A percentile compares a stretch with the other conserved stretches of the same genome.
These are phyloP conservation scores for Malus sieversii DNA, from an alignment of 306 rosid genomes.

Conservation along the genomic window DNA sequence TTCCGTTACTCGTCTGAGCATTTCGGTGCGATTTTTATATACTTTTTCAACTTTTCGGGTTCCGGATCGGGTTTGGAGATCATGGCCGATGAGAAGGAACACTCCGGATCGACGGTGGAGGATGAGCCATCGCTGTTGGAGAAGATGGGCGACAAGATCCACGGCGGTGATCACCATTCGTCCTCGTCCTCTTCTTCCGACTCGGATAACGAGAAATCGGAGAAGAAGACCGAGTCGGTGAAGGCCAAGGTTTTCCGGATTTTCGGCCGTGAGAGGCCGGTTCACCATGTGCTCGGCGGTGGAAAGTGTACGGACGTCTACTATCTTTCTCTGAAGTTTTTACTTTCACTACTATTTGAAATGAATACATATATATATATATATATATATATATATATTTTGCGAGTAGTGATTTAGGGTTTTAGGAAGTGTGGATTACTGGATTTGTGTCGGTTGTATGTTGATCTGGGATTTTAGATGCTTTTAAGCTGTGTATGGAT, in stretches of 20 bases:
- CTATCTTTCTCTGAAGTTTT: not conserved
- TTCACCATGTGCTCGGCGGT: constrained; percentile 73
- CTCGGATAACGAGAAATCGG: constrained; percentile 34
- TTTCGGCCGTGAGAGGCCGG: constrained; percentile 72
- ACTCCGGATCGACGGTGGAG: constrained; percentile 27
- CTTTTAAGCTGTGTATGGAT: not conserved
- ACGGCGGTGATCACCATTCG: constrained; percentile 30
- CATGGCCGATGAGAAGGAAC: constrained; percentile 68
- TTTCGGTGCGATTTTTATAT: not conserved
- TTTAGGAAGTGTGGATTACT: not conserved
- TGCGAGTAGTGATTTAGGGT: not conserved
- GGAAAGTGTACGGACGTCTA: constrained; percentile 58
- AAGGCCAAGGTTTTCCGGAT: constrained; percentile 61
- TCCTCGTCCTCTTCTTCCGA: constrained; percentile 57
- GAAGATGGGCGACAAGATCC: constrained; percentile 62
- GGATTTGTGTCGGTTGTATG: not conserved
- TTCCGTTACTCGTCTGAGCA: not conserved
- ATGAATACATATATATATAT: not conserved
- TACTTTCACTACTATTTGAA: not conserved
- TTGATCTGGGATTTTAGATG: not conserved
- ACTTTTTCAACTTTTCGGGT: not conserved
- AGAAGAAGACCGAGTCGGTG: constrained; percentile 7
- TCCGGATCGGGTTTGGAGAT: constrained; percentile 1
- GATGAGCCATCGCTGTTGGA: constrained; percentile 35
- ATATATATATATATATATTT: not conserved